phyloP scores from a whole-genome alignment of 2,329 filamentous ascomycete genomes.

The Penicillium sp. region DNA sequence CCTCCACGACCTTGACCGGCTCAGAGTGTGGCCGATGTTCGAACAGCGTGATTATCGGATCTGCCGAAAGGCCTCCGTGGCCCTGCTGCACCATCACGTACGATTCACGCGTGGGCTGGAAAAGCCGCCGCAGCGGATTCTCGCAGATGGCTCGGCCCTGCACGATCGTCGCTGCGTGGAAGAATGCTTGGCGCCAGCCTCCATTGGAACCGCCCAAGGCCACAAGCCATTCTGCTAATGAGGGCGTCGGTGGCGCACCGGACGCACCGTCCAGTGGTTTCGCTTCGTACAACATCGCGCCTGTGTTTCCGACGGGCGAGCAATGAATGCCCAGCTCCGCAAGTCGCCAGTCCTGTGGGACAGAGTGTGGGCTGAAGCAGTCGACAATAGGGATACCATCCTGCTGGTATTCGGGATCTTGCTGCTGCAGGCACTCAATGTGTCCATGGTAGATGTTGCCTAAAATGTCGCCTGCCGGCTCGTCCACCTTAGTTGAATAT shows the following conservation, averaged over 20 bases:
- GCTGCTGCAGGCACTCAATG: slow-evolving; percentile 59
- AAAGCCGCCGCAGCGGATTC: slow-evolving; percentile 87
- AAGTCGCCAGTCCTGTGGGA: not conserved
- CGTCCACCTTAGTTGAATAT: slow-evolving; percentile 79
- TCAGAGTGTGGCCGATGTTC: slow-evolving; percentile 33
- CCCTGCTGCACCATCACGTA: slow-evolving; percentile 53
- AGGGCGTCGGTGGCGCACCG: not conserved
- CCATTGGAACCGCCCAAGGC: slow-evolving; percentile 78
- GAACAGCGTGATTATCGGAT: slow-evolving; percentile 60
- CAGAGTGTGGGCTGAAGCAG: not conserved
- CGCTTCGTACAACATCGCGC: not conserved
- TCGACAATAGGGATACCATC: not conserved
- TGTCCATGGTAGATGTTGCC: slow-evolving; percentile 67
- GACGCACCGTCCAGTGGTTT: not conserved
- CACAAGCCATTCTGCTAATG: slow-evolving; percentile 63
- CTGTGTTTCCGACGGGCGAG: not conserved
- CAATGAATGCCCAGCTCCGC: not conserved
- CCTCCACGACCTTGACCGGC: slow-evolving; percentile 80
- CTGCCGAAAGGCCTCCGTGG: slow-evolving; percentile 33
- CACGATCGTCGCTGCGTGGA: slow-evolving; percentile 86
- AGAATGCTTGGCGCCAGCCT: slow-evolving; percentile 90
- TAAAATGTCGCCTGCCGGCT: slow-evolving; percentile 54
- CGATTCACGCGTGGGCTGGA: slow-evolving; percentile 78
- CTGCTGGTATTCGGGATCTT: slow-evolving; percentile 35
- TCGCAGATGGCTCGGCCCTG: slow-evolving; percentile 95